phyloP scores from a whole-genome alignment of 768 basidiomycete species.

The Hirschioporus abietinus region DNA sequence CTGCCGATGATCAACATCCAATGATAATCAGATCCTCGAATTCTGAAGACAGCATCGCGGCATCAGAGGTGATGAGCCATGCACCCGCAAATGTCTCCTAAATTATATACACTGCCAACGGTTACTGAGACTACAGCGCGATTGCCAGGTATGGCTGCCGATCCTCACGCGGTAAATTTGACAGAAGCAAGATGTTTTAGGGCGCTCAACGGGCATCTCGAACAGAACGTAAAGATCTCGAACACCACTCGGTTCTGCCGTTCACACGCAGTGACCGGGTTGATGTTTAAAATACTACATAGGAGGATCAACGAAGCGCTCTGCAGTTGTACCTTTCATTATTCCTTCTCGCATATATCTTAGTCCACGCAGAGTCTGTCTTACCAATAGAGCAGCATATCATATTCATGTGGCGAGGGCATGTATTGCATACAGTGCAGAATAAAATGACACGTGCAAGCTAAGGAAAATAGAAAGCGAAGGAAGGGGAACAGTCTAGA shows the following conservation, averaged over 20 bases:
- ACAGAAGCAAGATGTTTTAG: too few species aligned
- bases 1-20: neutral
- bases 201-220: too few species aligned
- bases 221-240: too few species aligned
- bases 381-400: neutral
- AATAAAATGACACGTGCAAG: constrained; percentile 2
- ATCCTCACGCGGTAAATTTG: neutral
- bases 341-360: too few species aligned
- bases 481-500: constrained; percentile 40
- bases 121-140: too few species aligned
- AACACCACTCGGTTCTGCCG: neutral
- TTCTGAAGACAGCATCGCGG: neutral
- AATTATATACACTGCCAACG: too few species aligned
- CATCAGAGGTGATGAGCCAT: neutral
- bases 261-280: neutral
- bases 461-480: constrained; percentile 6
- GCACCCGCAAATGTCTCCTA: too few species aligned
- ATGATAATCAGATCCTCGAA: neutral
- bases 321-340: too few species aligned
- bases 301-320: too few species aligned
- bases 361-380: too few species aligned
- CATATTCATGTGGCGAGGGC: neutral
- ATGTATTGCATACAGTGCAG: constrained; percentile 10
- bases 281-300: neutral
- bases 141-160: too few species aligned